phyloP scores from a whole-genome alignment of 495 filamentous ascomycete species.

The Aspergillus mulundensis region DNA sequence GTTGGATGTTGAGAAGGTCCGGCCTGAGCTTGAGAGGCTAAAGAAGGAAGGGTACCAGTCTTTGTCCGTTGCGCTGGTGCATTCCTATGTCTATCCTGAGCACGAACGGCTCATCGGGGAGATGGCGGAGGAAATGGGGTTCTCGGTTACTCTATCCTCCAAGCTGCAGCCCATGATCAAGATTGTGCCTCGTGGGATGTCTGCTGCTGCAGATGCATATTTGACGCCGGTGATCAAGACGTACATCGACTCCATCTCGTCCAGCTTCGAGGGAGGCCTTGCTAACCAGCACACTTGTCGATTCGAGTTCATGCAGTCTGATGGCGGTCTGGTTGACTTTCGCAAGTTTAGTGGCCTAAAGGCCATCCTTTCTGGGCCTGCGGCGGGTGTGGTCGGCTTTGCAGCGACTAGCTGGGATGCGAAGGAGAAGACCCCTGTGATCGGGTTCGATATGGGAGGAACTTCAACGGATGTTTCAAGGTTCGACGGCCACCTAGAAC shows the following conservation, averaged over 20 bases:
- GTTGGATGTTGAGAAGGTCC: slow-evolving; percentile 34
- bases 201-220: slow-evolving; percentile 93
- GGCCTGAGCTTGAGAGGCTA: slow-evolving; percentile 38
- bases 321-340: slow-evolving; percentile 54
- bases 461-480: slow-evolving; percentile 93
- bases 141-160: slow-evolving; percentile 55
- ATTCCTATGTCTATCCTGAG: slow-evolving; percentile 52
- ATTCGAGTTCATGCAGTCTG: slow-evolving; percentile 54
- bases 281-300: slow-evolving; percentile 45
- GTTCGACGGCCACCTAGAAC: slow-evolving; percentile 90
- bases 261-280: slow-evolving; percentile 52
- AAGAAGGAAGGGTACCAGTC: slow-evolving; percentile 47
- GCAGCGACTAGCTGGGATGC: slow-evolving; percentile 90
- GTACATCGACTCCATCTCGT: slow-evolving; percentile 81
- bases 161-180: slow-evolving; percentile 84
- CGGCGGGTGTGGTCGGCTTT: slow-evolving; percentile 82
- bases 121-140: slow-evolving; percentile 47
- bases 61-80: slow-evolving; percentile 50
- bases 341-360: slow-evolving; percentile 55
- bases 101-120: slow-evolving; percentile 48
- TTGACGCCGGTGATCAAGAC: slow-evolving; percentile 93
- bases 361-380: slow-evolving; percentile 58
- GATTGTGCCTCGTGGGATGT: slow-evolving; percentile 74
- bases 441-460: slow-evolving; percentile 96
- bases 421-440: slow-evolving; percentile 80